These are phyloP conservation scores for Fusarium keratoplasticum DNA, from an alignment of 2,329 filamentous ascomycete species.

Conservation along the genomic window DNA sequence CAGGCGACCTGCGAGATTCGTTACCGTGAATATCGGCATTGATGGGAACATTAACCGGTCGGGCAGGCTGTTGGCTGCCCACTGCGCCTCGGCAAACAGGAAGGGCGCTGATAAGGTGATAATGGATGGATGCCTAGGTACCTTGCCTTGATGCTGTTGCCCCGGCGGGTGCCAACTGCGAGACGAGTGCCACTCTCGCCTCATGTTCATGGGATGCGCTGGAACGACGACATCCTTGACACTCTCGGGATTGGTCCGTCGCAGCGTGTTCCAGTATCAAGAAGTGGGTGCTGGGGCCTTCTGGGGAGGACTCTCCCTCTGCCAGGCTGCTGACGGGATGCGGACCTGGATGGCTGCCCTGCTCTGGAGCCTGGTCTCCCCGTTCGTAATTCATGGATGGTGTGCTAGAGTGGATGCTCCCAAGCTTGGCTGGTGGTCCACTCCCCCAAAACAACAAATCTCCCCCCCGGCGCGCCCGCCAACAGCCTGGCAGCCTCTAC, in stretches of 20 bases:
- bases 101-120: neutral
- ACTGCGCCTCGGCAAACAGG: conserved; percentile 6
- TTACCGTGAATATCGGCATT: conserved; percentile 12
- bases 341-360: conserved; percentile 10
- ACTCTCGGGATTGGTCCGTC: neutral
- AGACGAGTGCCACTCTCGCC: conserved; percentile 7
- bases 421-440: conserved; percentile 28
- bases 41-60: neutral
- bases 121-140: neutral
- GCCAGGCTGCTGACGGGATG: neutral
- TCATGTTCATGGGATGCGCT: neutral
- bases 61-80: neutral
- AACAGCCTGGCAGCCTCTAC: conserved; percentile 3
- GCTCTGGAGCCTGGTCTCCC: conserved; percentile 4
- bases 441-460: conserved; percentile 28
- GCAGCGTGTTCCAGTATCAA: neutral
- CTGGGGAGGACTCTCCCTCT: neutral
- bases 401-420: conserved; percentile 22
- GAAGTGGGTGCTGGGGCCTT: neutral
- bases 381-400: conserved; percentile 6
- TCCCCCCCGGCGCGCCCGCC: conserved; percentile 30
- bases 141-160: neutral
- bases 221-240: neutral
- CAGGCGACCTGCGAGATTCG: conserved; percentile 14
- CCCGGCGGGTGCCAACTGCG: neutral